These are phyloP conservation scores for Candida sanyaensis DNA, from an alignment of 1,139 yeast genomes.

Conservation along the genomic window DNA sequence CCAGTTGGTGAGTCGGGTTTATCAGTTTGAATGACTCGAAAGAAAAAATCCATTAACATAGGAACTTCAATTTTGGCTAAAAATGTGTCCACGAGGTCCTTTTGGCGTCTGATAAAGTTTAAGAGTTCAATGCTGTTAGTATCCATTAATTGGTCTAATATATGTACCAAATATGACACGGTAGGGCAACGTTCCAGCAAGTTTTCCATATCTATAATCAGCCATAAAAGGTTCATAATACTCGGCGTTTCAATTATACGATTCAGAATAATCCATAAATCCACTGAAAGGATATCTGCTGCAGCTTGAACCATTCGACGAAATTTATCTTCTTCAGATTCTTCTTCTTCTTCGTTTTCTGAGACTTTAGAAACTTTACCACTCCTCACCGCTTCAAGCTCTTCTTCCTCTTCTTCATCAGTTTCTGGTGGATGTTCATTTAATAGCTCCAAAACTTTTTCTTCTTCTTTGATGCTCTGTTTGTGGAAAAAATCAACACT, in stretches of 20 bases:
- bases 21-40: constrained; percentile 65
- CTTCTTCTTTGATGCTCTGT: constrained; percentile 25
- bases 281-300: constrained; percentile 44
- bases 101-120: constrained; percentile 54
- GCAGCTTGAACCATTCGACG: constrained; percentile 45
- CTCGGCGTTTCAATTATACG: constrained; percentile 47
- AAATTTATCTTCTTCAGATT: constrained; percentile 35
- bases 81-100: constrained; percentile 54
- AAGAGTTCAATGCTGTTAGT: constrained; percentile 50
- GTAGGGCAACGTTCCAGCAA: constrained; percentile 42
- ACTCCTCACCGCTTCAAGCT: constrained; percentile 11
- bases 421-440: constrained; percentile 10
- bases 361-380: constrained; percentile 8
- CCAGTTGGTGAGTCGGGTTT: constrained; percentile 67
- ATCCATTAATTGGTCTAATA: constrained; percentile 49
- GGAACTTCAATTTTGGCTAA: constrained; percentile 59
- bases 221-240: constrained; percentile 46
- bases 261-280: constrained; percentile 48
- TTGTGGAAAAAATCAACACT: constrained; percentile 44
- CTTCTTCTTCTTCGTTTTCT: constrained; percentile 25
- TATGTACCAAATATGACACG: constrained; percentile 42
- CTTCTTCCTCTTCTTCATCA: constrained; percentile 16
- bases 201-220: constrained; percentile 37
- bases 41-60: constrained; percentile 55
- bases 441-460: constrained; percentile 19